Evolutionary conservation across 805 yeast genomes (phyloP).

Genomic region (Saccharomycopsis sp.): DNA sequence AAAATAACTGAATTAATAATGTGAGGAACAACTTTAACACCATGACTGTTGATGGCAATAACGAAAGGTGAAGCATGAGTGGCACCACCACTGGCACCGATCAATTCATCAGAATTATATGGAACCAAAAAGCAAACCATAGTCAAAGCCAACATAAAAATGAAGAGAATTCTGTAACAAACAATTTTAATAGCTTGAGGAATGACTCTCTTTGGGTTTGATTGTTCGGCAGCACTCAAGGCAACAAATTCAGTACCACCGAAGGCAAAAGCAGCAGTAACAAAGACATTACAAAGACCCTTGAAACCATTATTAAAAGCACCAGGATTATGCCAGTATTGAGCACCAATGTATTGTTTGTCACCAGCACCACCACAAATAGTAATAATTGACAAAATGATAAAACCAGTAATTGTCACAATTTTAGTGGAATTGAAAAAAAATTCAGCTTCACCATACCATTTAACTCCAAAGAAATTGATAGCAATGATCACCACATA

Average conservation of each 20-base stretch:
- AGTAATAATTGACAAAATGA: constrained; percentile 46
- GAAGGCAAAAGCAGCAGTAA: constrained; percentile 56
- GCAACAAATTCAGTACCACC: constrained; percentile 64
- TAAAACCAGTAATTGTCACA: constrained; percentile 51
- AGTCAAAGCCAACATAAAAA: constrained; percentile 47
- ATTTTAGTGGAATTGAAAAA: constrained; percentile 48
- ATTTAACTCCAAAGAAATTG: constrained; percentile 54
- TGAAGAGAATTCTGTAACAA: constrained; percentile 54
- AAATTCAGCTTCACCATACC: constrained; percentile 67
- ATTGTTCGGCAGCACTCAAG: constrained; percentile 56
- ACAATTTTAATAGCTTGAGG: constrained; percentile 62
- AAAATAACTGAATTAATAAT: constrained; percentile 70
- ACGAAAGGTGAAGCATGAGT: constrained; percentile 68
- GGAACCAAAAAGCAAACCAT: constrained; percentile 59
- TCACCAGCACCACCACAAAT: constrained; percentile 52
- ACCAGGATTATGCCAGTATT: constrained; percentile 56
- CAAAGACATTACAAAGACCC: constrained; percentile 58
- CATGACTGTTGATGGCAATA: constrained; percentile 56
- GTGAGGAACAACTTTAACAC: constrained; percentile 59
- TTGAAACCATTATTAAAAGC: constrained; percentile 44
- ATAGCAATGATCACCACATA: constrained; percentile 43
- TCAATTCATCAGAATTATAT: constrained; percentile 41
- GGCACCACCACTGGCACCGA: constrained; percentile 45
- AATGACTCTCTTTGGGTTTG: constrained; percentile 42
- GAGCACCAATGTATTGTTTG: constrained; percentile 54